Conservation (phyloP, 2,329 filamentous ascomycete genomes). For the Nemania serpens region DNA sequence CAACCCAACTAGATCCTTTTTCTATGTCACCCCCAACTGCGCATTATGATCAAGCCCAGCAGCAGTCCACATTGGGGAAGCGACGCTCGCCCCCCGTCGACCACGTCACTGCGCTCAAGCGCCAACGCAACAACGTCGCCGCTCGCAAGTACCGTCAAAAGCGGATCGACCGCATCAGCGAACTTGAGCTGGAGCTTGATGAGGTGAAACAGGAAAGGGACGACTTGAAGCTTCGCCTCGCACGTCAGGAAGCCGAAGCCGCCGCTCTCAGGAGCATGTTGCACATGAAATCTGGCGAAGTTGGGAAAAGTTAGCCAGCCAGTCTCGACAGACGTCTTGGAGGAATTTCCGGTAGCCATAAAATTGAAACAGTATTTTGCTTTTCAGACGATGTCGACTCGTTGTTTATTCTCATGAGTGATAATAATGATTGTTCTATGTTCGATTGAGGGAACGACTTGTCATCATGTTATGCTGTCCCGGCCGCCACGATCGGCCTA, state of each 20-base stretch:
- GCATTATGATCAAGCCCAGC: slow-evolving; percentile 32
- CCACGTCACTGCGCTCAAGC: slow-evolving; percentile 53
- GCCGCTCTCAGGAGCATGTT: slow-evolving; percentile 62
- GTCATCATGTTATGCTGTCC: slow-evolving; percentile 33
- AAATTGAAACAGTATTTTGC: slow-evolving; percentile 25
- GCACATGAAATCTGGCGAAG: slow-evolving; percentile 39
- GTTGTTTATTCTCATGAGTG: slow-evolving; percentile 34
- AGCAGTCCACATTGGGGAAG: slow-evolving; percentile 35
- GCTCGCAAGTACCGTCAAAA: slow-evolving; percentile 74
- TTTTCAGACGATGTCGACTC: slow-evolving; percentile 43
- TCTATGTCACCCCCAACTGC: slow-evolving; percentile 25
- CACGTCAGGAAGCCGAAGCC: slow-evolving; percentile 67
- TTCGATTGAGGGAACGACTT: slow-evolving; percentile 40
- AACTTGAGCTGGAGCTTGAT: slow-evolving; percentile 64
- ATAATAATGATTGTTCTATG: slow-evolving; percentile 22
- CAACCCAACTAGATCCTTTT: slow-evolving; percentile 21
- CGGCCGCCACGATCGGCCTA: not conserved
- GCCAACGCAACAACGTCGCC: slow-evolving; percentile 71
- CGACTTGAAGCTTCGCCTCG: slow-evolving; percentile 64
- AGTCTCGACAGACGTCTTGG: slow-evolving; percentile 15
- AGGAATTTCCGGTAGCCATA: slow-evolving; percentile 26
- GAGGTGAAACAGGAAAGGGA: slow-evolving; percentile 66
- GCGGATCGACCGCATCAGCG: slow-evolving; percentile 66
- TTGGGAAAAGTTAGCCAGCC: slow-evolving; percentile 29
- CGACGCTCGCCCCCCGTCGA: slow-evolving; percentile 38